Evolutionary conservation across 306 rosid genomes (phyloP).

Genomic region (Trichosanthes cucumerina): DNA sequence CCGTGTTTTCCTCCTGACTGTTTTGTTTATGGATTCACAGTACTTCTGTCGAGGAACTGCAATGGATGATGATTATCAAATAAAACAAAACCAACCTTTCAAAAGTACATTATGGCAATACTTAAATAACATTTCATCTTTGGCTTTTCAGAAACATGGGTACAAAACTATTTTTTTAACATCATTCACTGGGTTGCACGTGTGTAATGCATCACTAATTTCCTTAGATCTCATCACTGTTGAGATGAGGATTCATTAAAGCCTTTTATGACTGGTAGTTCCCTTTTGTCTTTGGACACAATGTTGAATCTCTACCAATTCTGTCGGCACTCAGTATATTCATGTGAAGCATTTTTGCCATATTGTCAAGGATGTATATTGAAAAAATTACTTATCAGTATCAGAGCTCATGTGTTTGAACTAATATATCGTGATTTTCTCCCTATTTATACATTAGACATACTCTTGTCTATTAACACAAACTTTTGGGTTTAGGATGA

Average conservation of each 20-base stretch:
- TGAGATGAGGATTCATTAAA: neutral
- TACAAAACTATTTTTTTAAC: neutral
- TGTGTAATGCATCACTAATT: neutral
- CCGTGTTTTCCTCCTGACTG: constrained; percentile 81
- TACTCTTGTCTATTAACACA: neutral
- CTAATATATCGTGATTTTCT: neutral
- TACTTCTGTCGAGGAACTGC: constrained; percentile 93
- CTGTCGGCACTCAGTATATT: neutral
- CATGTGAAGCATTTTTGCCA: neutral
- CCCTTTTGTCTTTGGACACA: neutral
- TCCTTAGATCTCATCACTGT: neutral
- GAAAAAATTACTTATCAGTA: neutral
- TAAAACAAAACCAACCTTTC: neutral
- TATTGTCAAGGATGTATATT: neutral
- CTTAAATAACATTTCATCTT: neutral
- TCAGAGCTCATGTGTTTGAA: neutral
- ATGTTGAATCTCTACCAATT: neutral
- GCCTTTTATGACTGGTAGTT: neutral
- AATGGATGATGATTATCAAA: constrained; percentile 19
- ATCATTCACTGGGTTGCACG: neutral
- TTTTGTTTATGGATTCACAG: constrained; percentile 69
- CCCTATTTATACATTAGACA: neutral
- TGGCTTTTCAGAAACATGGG: neutral
- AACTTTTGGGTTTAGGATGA: neutral
- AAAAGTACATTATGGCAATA: neutral